Base-by-base conservation (phyloP, 495 filamentous ascomycete genomes). In the Aspergillus wentii region DNA sequence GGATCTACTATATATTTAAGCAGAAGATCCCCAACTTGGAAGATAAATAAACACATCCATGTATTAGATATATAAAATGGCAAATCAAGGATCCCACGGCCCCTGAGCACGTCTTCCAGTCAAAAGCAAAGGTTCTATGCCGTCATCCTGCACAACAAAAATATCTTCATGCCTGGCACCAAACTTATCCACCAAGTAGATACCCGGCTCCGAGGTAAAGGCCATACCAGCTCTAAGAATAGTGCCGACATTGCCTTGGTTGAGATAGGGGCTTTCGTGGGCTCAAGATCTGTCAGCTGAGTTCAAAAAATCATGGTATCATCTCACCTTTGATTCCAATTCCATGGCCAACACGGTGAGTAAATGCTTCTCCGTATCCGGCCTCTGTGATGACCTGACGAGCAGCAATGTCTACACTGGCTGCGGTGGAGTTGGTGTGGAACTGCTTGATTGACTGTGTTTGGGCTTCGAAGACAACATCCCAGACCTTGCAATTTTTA, bases 271-370 rank as follows among this genome's bases (percentile, higher is more conserved):
- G 26, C 65, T 70, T 48, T 76, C 74, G 44, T 76, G 71, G 4
- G 71, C 71, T 69, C 25, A 30, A 3, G 7, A 13, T 3, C 18
- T 23, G 21, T 40, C 29, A 37, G 32, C 15, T 26, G 18, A n/a
- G 16, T 22, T 11, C 9, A n/a, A 20, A 23, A 16, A 10, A n/a
- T 14, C 34, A 18, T 30, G n/a, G 11, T 33, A 3, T 18, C 13
- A 28, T 37, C 31, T 31, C 17, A 55, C 41, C 67, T 56, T 78
- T 79, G 20, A 79, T 76, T 5, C 74, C 75, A 20, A 78, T 73
- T 5, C 74, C 68, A 34, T 79, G 75, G 6, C 74, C 73, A 3
- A 78, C 56, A 2, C 75, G 67, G 48, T 79, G 75, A n/a, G 72
- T 75, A 38, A 78, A 78, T 0, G 53, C 57, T 17, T 57, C 49